Evolutionary conservation across 306 rosid genomes (phyloP), one percentile per base, ranked within the genome.

Genomic region (Fragaria ananassa): DNA sequence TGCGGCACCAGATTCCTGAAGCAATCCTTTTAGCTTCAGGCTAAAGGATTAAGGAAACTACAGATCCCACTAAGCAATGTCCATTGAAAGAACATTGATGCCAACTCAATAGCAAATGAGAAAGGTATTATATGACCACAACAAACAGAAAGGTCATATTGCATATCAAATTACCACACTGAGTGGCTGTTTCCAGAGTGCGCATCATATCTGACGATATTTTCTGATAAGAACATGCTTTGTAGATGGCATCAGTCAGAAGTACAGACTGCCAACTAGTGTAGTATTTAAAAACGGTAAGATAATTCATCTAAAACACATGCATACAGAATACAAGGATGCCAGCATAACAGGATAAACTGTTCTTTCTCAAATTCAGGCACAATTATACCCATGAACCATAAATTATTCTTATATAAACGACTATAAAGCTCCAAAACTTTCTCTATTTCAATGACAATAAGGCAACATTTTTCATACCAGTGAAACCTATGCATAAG

Each of bases 381-480:
- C 13, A 34, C 69, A 29, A 62, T 18, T 64, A 64, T 37, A 17
- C 21, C 2, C 45, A 18, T 15, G 45, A 49, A 34, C 29, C 49
- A 53, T 9, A 31, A 49, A 10, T 21, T 7, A 15, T 29, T 29
- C 37, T 27, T 5, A 61, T 13, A 10, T 61, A 61, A 25, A 34
- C 23, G 17, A 34, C 23, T 18, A 64, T 15, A 37, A 15, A 34
- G 44, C 69, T 35, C 46, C 23, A 31, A 34, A 62, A 9, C 7
- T 18, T 64, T 29, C 14, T 31, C 4, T 12, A 15, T 3, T 10
- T 31, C 17, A 29, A 49, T 17, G 45, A 34, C 10, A 49, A 29
- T 18, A 23, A 72, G 67, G 76, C 68, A 73, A 6, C 10, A 73
- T 6, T 60, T 15, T 58, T 41, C 56, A 15, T 74, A 25, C 54